Percentiles rank a stretch among this genome's conserved stretches.
Evolutionary conservation across 179 eudicot genomes (phyloP).

Genomic region (Spinacia oleracea): DNA sequence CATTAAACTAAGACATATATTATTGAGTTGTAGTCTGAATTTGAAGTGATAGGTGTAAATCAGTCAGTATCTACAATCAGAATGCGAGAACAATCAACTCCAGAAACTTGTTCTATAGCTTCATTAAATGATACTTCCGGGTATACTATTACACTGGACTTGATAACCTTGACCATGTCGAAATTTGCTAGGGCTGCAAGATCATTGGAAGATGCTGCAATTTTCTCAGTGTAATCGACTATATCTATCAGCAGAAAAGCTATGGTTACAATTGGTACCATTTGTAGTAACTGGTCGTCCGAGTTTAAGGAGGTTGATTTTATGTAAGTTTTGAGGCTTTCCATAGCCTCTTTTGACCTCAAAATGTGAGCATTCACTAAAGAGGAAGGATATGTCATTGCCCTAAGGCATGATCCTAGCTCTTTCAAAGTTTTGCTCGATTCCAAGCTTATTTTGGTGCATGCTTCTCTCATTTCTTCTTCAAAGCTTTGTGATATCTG

Average conservation of each 20-base stretch:
- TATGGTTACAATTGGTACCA: conserved; percentile 44
- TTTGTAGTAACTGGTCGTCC: conserved; percentile 30
- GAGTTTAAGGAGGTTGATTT: conserved; percentile 27
- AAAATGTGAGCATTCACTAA: conserved; percentile 33
- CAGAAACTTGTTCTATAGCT: background rate
- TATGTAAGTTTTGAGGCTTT: conserved; percentile 42
- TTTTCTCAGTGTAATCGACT: conserved; percentile 32
- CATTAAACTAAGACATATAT: no score
- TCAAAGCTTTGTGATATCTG: conserved; percentile 39
- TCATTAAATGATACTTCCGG: conserved; percentile 1
- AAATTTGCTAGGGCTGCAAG: conserved; percentile 25
- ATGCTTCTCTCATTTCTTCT: conserved; percentile 40
- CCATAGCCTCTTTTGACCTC: conserved; percentile 40
- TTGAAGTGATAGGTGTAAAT: background rate
- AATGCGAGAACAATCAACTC: conserved; percentile 15
- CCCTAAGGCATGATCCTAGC: conserved; percentile 39
- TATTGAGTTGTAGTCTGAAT: no score
- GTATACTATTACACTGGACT: background rate
- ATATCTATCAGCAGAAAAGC: conserved; percentile 55
- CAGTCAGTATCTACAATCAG: conserved; percentile 22
- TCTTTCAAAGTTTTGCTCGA: conserved; percentile 48
- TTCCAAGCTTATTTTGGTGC: conserved; percentile 45
- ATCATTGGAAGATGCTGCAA: conserved; percentile 22
- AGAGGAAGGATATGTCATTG: conserved; percentile 40
- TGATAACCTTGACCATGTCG: conserved; percentile 12